Base-by-base conservation (phyloP, 805 yeast genomes). In the Starmerella bacillaris region DNA sequence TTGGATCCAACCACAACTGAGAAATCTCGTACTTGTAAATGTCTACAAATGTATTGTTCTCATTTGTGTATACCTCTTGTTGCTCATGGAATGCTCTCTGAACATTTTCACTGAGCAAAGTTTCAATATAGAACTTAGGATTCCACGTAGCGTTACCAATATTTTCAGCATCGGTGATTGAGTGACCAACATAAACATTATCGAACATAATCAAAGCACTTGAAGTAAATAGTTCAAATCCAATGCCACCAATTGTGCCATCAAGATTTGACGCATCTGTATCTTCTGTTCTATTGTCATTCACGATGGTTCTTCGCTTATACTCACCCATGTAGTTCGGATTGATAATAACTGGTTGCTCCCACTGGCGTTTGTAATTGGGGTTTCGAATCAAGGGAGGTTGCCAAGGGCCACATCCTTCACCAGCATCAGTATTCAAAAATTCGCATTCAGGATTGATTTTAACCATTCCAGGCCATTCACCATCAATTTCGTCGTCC, bases 401-500 rank as follows among this genome's bases (percentile, higher is more conserved):
- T 33, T 55, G 55, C 93, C 92, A 84, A 42, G 63, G 58, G 29
- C 94, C 94, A 56, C 95, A 83, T 4, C 92, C 92, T 35, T 63
- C 66, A 32, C 45, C 45, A 4, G 18, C 20, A 2, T 30, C 41
- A 12, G n/a, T 22, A 21, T 42, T 36, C 21, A 55, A 45, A 11
- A 50, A 47, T 21, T 58, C 62, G 56, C 95, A 83, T 38, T 60
- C 70, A 8, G 94, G 94, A 53, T 83, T 83, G 32, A 37, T 4
- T 30, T 59, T 60, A 31, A 82, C 62, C 32, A 61, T 54, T 18
- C 86, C 83, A 2, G 83, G 75, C 92, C 92, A 84, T 48, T 65
- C 74, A 4, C 94, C 94, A 51, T 82, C 93, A 51, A 77, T 84
- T 45, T 74, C 84, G 28, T 79, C 93, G 51, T 78, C 78, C 94